Evolutionary conservation across 768 basidiomycete genomes (phyloP).

Genomic region (Udeniomyces megalosporus): DNA sequence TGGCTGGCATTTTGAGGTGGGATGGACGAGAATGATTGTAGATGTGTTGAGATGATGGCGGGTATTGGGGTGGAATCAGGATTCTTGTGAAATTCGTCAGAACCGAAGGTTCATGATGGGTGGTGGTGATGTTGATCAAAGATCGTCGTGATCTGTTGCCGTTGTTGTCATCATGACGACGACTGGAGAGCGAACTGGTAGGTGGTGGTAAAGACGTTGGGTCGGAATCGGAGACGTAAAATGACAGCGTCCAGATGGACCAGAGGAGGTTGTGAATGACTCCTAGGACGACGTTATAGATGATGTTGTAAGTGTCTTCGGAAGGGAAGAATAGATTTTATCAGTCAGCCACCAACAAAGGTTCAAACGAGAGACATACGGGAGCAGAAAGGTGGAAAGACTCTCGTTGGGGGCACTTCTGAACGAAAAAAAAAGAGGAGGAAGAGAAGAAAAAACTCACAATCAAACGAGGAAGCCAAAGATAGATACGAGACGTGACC

Average conservation of each 20-base stretch:
- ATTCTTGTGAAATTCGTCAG: background rate
- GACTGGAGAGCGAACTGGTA: constrained; percentile 28
- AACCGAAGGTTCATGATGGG: no score
- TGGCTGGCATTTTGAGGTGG: constrained; percentile 18
- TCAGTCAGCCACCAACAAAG: background rate
- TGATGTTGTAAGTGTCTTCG: constrained; percentile 81
- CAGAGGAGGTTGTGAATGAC: constrained; percentile 66
- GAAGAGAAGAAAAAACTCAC: background rate
- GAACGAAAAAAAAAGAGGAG: background rate
- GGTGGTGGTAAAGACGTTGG: constrained; percentile 35
- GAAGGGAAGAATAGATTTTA: background rate
- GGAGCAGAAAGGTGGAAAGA: background rate
- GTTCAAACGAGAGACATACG: background rate
- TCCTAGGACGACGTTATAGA: constrained; percentile 62
- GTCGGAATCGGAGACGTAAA: constrained; percentile 35
- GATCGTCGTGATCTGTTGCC: no score
- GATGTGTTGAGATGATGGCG: background rate
- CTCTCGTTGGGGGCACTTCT: no score
- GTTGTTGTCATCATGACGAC: no score
- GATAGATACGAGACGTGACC: constrained; percentile 6
- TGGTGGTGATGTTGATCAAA: no score
- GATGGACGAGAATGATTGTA: constrained; percentile 1
- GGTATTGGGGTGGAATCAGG: background rate
- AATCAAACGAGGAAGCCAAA: background rate
- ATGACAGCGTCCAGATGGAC: constrained; percentile 45